Conservation (phyloP, 2,329 filamentous ascomycete species). For the Tolypocladium inflatum region DNA sequence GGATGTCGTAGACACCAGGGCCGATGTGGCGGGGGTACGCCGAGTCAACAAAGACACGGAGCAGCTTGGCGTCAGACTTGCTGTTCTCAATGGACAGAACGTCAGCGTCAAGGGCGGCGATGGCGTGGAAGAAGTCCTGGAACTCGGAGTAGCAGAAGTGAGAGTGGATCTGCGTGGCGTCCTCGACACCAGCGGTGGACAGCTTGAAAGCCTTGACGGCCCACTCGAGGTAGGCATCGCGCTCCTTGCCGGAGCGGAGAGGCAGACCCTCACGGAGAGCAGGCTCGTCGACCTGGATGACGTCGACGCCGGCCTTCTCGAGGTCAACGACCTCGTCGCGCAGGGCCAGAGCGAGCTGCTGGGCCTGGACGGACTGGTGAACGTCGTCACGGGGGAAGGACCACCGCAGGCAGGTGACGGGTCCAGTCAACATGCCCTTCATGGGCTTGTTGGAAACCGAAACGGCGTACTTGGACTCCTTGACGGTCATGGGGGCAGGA, state of each 20-base stretch:
- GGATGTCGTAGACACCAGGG: constrained; percentile 99
- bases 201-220: constrained; percentile 98
- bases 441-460: constrained; percentile 97
- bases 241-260: constrained; percentile 86
- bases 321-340: constrained; percentile 98
- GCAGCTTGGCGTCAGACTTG: constrained; percentile 99
- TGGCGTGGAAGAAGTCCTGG: constrained; percentile 99
- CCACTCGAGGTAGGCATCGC: constrained; percentile 94
- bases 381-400: constrained; percentile 99
- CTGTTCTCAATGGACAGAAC: constrained; percentile 99
- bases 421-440: constrained; percentile 99
- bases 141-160: constrained; percentile 99
- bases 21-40: constrained; percentile 97
- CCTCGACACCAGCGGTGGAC: constrained; percentile 82
- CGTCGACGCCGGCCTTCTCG: constrained; percentile 89
- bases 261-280: constrained; percentile 98
- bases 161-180: constrained; percentile 98
- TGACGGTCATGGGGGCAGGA: constrained; percentile 95
- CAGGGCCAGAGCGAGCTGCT: constrained; percentile 96
- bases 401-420: constrained; percentile 98
- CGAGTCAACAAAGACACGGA: constrained; percentile 96
- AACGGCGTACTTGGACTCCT: constrained; percentile 99
- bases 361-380: constrained; percentile 96
- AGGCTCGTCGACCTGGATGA: constrained; percentile 99
- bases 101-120: constrained; percentile 93